These are phyloP conservation scores for Botrytis tulipae DNA, from an alignment of 2,329 filamentous ascomycete species.

Conservation along the genomic window DNA sequence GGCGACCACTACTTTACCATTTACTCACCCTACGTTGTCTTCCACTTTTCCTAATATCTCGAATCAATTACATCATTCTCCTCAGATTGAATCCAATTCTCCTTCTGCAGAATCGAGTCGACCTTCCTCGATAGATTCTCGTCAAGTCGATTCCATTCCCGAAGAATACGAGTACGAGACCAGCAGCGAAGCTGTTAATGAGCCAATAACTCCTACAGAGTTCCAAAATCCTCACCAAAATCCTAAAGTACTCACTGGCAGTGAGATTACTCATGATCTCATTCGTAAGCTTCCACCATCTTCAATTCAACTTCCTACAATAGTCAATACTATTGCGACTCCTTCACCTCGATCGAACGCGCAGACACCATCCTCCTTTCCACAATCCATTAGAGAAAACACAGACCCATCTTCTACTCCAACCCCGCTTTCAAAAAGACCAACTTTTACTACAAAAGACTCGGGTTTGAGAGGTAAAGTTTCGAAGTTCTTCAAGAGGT, in stretches of 20 bases:
- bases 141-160: conserved; percentile 53
- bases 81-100: conserved; percentile 2
- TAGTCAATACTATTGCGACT: conserved; percentile 31
- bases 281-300: conserved; percentile 11
- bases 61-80: conserved; percentile 16
- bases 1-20: conserved; percentile 10
- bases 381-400: conserved; percentile 19
- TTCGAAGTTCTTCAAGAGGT: conserved; percentile 30
- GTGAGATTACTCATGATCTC: conserved; percentile 15
- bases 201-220: conserved; percentile 62
- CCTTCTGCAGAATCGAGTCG: conserved; percentile 25
- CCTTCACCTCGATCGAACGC: conserved; percentile 21
- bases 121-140: conserved; percentile 32
- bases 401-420: background rate
- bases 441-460: conserved; percentile 22
- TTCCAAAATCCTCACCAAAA: conserved; percentile 53
- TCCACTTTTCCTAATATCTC: conserved; percentile 6
- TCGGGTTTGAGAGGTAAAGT: conserved; percentile 24
- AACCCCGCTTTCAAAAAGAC: conserved; percentile 17
- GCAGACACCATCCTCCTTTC: background rate
- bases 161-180: conserved; percentile 58
- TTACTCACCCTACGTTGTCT: conserved; percentile 16
- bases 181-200: conserved; percentile 57
- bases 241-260: conserved; percentile 41
- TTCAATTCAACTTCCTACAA: conserved; percentile 22